phyloP scores from a whole-genome alignment of 805 yeast species.

The Hanseniaspora pseudoguilliermondii region DNA sequence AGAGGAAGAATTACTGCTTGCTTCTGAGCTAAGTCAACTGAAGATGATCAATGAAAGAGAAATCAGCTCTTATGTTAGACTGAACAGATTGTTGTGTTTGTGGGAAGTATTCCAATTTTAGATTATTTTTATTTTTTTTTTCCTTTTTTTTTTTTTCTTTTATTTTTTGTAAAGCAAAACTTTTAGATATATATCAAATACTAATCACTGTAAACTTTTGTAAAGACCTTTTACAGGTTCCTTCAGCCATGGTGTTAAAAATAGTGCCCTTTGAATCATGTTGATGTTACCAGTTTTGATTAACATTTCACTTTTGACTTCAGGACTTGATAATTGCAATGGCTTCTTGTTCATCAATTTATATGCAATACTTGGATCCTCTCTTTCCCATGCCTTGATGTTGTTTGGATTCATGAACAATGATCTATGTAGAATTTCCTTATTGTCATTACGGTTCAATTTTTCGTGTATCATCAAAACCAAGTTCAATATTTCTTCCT shows the following conservation, averaged over 20 bases:
- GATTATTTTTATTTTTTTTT: constrained; percentile 6
- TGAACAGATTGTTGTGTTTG: constrained; percentile 42
- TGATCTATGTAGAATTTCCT: constrained; percentile 46
- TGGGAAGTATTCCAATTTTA: constrained; percentile 42
- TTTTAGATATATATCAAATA: constrained; percentile 21
- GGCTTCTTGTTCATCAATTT: constrained; percentile 43
- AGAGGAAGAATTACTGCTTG: constrained; percentile 60
- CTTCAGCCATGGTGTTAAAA: constrained; percentile 44
- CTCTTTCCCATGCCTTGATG: constrained; percentile 52
- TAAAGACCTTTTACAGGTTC: constrained; percentile 24
- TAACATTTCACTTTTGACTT: constrained; percentile 27
- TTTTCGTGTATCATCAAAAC: constrained; percentile 30
- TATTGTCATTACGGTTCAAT: constrained; percentile 22
- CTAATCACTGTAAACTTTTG: not conserved
- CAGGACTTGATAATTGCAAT: constrained; percentile 35
- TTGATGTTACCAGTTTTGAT: constrained; percentile 39
- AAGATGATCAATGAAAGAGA: constrained; percentile 48
- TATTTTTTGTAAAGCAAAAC: not conserved
- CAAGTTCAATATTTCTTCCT: constrained; percentile 41
- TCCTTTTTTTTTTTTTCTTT: not conserved
- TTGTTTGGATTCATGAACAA: constrained; percentile 68
- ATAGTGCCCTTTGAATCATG: constrained; percentile 54
- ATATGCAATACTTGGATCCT: constrained; percentile 45
- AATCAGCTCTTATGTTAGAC: constrained; percentile 39
- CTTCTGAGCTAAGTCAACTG: constrained; percentile 63